Evolutionary conservation across 2,329 filamentous ascomycete species (phyloP), one percentile per base, ranked within the genome.

Genomic region (Phaeoacremonium minimum): DNA sequence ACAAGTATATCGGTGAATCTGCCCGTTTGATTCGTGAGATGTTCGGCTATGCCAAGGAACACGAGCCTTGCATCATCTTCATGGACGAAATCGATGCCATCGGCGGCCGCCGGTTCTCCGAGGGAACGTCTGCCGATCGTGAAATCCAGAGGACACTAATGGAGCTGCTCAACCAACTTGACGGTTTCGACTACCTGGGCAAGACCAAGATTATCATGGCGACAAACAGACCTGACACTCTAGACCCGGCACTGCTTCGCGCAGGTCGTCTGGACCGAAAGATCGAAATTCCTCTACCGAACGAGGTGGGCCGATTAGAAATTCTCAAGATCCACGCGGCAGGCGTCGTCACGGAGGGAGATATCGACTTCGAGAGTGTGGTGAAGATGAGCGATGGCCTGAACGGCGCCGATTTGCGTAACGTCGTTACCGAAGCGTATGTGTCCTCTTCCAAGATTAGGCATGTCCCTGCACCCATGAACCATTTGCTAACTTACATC

Each of bases 151-250:
- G 93, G 57, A 98, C 93, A 22, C 73, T 98, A 42, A 98, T 98
- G 93, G 93, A 98, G 64, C 76, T 98, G 37, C 83, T 98, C 45
- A 98, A 98, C 67, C 93, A 98, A 65, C 80, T 98, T 36, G 93
- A 98, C 60, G 93, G 94, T 49, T 98, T 98, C 71, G 93, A 98
- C 68, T 98, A 98, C 68, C 77, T 98, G 26, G 93, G 94, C 51
- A 96, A 98, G 75, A 98, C 93, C 37, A 98, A 98, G 74, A 98
- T 98, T 61, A 98, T 98, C 70, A 98, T 98, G 94, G 93, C 90
- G 26, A 97, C 93, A 41, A 98, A 98, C 73, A 77, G 93, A 66
- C 93, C 91, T 12, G 91, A 97, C 62, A 97, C 91, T 1, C 79
- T 98, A 33, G 91, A 98, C 57, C 91, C 91, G 20, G 91, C 91